Evolutionary conservation across 2,329 filamentous ascomycete genomes (phyloP).

Genomic region (Stagonosporopsis vannaccii): DNA sequence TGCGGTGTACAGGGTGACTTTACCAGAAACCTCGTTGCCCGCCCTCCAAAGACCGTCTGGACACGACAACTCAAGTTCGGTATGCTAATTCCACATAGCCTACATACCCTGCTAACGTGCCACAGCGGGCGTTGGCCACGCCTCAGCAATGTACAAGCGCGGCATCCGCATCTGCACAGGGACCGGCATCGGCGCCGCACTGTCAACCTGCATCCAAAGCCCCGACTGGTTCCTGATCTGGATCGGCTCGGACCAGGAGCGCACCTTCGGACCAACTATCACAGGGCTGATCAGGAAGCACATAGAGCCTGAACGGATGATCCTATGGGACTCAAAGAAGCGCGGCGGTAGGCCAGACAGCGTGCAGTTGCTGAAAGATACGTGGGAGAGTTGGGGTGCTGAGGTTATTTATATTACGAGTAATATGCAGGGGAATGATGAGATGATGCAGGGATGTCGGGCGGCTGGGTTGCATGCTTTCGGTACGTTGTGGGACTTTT

Average conservation of each 20-base stretch:
- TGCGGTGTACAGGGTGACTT: conserved; percentile 50
- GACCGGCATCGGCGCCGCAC: conserved; percentile 46
- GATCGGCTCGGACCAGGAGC: conserved; percentile 48
- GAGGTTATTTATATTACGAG: conserved; percentile 49
- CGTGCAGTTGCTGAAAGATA: conserved; percentile 43
- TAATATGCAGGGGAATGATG: conserved; percentile 47
- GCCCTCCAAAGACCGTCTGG: conserved; percentile 45
- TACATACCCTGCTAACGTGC: conserved; percentile 20
- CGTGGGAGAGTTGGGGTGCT: conserved; percentile 42
- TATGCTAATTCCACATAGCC: conserved; percentile 19
- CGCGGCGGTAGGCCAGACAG: conserved; percentile 44
- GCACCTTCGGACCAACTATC: conserved; percentile 46
- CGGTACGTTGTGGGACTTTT: conserved; percentile 48
- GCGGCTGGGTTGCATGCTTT: conserved; percentile 44
- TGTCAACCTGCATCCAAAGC: conserved; percentile 46
- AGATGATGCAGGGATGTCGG: conserved; percentile 48
- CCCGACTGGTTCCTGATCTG: conserved; percentile 49
- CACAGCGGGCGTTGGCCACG: conserved; percentile 44
- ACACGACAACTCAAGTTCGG: conserved; percentile 47
- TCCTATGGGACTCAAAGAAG: conserved; percentile 48
- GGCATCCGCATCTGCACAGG: conserved; percentile 48
- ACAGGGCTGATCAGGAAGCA: conserved; percentile 41
- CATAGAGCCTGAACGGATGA: conserved; percentile 48
- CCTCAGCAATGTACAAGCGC: conserved; percentile 47
- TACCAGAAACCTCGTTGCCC: conserved; percentile 40